Conservation (phyloP, 352 stramenopile genomes). For the Aphanomyces stellatus region DNA sequence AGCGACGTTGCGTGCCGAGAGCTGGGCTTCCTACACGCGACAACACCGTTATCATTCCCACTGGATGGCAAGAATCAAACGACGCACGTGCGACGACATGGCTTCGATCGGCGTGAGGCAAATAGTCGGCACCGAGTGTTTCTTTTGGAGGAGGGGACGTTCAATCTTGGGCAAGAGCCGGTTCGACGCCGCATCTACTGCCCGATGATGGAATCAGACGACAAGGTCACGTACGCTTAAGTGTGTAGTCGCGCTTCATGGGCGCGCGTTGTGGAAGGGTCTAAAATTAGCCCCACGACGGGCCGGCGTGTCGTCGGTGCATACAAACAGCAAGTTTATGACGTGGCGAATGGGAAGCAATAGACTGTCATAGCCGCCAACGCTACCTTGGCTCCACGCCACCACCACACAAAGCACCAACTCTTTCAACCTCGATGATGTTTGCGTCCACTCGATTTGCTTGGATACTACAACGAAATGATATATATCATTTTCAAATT, state of each 20-base stretch:
- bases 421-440: no score
- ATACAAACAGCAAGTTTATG: no score
- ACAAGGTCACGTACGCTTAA: not conserved
- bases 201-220: not conserved
- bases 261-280: not conserved
- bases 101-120: constrained; percentile 16
- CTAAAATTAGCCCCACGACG: no score
- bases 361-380: no score
- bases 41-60: no score
- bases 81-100: constrained; percentile 1
- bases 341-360: no score
- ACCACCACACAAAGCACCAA: no score
- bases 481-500: no score
- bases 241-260: constrained; percentile 8
- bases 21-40: constrained; percentile 35
- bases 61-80: not conserved
- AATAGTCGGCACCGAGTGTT: not conserved
- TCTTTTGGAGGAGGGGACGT: not conserved
- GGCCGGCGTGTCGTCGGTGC: no score
- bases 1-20: constrained; percentile 36
- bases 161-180: not conserved
- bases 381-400: no score
- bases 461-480: no score
- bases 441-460: no score
- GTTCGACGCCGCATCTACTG: not conserved